Conservation (phyloP, 2,329 filamentous ascomycete species). For the Talaromyces verruculosus region DNA sequence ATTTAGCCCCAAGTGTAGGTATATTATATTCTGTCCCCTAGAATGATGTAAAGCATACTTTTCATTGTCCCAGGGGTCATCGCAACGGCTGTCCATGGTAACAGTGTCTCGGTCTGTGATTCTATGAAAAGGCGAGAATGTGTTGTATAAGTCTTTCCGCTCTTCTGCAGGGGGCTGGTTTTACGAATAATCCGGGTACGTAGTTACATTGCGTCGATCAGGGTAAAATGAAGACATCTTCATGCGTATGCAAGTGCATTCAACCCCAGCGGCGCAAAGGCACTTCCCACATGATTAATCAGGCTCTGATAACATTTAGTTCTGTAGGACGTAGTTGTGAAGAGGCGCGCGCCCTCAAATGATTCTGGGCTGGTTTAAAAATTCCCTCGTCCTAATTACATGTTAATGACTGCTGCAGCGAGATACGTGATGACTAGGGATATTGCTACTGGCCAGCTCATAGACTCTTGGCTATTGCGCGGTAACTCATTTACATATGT, state of each 20-base stretch:
- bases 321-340: neutral
- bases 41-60: neutral
- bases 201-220: neutral
- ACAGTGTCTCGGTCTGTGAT: neutral
- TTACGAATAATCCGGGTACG: neutral
- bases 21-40: neutral
- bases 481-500: neutral
- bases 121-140: neutral
- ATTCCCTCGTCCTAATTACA: neutral
- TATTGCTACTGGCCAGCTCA: neutral
- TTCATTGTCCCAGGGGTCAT: neutral
- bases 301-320: neutral
- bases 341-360: neutral
- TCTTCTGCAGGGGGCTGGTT: neutral
- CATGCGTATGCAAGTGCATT: neutral
- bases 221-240: neutral
- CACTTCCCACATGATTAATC: neutral
- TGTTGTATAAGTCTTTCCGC: neutral
- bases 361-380: neutral
- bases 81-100: neutral
- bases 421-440: neutral
- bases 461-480: neutral
- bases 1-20: neutral
- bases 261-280: neutral
- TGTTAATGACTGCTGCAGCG: neutral